Evolutionary conservation across 805 yeast genomes (phyloP).

Genomic region (Nakazawaea holstii): DNA sequence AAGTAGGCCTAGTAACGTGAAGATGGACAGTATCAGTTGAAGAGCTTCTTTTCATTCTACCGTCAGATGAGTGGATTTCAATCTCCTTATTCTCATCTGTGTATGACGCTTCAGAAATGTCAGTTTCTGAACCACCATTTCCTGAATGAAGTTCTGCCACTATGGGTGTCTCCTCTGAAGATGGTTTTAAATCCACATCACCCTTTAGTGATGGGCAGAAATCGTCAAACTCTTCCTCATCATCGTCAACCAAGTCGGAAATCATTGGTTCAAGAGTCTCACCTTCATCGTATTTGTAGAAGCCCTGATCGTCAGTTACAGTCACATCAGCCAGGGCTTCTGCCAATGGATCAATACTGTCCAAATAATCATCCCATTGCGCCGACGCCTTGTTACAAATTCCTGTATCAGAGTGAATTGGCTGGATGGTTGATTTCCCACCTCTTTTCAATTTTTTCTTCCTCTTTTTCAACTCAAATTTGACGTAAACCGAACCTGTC

Average conservation of each 20-base stretch:
- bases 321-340: slow-evolving; percentile 4
- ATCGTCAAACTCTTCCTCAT: slow-evolving; percentile 14
- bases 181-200: slow-evolving; percentile 11
- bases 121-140: slow-evolving; percentile 11
- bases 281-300: slow-evolving; percentile 6
- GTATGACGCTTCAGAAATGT: slow-evolving; percentile 13
- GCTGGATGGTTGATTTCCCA: background rate
- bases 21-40: background rate
- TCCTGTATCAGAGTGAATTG: background rate
- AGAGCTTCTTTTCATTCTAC: background rate
- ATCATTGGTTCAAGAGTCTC: background rate
- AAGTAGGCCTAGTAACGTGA: background rate
- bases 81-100: slow-evolving; percentile 4
- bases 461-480: slow-evolving; percentile 15
- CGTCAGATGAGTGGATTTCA: background rate
- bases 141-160: background rate
- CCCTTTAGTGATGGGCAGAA: slow-evolving; percentile 16
- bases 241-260: slow-evolving; percentile 7
- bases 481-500: slow-evolving; percentile 20
- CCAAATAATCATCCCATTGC: slow-evolving; percentile 4
- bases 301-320: slow-evolving; percentile 12
- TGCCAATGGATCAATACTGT: background rate
- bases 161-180: background rate
- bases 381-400: background rate
- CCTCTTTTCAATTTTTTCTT: slow-evolving; percentile 2